A percentile compares a stretch with the other conserved stretches of the same genome.
phyloP scores from a whole-genome alignment of 1,284 basidiomycete species.

The Cryptococcus floricola region DNA sequence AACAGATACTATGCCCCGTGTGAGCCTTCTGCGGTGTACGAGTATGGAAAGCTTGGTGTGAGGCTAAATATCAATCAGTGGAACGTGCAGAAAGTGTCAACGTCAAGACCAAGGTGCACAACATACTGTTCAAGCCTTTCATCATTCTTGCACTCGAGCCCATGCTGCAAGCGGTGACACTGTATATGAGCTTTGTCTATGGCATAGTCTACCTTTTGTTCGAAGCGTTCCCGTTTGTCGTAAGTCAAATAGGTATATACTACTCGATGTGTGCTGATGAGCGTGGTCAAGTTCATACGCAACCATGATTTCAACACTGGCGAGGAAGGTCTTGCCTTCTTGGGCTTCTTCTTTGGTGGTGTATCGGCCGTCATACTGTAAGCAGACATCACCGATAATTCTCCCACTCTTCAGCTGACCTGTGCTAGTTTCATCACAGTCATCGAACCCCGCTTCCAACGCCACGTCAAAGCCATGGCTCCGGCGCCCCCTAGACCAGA shows the following conservation, averaged over 20 bases:
- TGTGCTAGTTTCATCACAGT: slow-evolving; percentile 24
- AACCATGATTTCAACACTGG: slow-evolving; percentile 53
- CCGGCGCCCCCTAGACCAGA: slow-evolving; percentile 32
- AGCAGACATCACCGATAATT: slow-evolving; percentile 1
- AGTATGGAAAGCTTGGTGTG: background rate
- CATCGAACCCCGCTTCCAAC: slow-evolving; percentile 34
- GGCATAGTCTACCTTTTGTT: slow-evolving; percentile 44
- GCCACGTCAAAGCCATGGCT: slow-evolving; percentile 23
- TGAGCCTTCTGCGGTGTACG: slow-evolving; percentile 24
- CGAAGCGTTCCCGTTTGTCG: slow-evolving; percentile 50
- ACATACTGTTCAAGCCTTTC: slow-evolving; percentile 59
- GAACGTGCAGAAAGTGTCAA: slow-evolving; percentile 23
- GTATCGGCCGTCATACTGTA: slow-evolving; percentile 31
- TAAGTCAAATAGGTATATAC: background rate
- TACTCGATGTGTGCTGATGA: background rate
- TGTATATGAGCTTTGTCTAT: slow-evolving; percentile 58
- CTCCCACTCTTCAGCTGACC: background rate
- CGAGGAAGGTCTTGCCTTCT: slow-evolving; percentile 52
- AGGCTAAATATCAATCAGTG: slow-evolving; percentile 10
- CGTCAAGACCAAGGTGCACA: slow-evolving; percentile 46
- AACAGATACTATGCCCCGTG: slow-evolving; percentile 57
- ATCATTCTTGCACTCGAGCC: slow-evolving; percentile 64
- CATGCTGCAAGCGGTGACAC: slow-evolving; percentile 66
- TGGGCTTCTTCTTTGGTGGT: slow-evolving; percentile 52
- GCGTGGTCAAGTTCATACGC: slow-evolving; percentile 33